Evolutionary conservation across 164 flowering plant genomes (phyloP).

Genomic region (Litsea cubeba): DNA sequence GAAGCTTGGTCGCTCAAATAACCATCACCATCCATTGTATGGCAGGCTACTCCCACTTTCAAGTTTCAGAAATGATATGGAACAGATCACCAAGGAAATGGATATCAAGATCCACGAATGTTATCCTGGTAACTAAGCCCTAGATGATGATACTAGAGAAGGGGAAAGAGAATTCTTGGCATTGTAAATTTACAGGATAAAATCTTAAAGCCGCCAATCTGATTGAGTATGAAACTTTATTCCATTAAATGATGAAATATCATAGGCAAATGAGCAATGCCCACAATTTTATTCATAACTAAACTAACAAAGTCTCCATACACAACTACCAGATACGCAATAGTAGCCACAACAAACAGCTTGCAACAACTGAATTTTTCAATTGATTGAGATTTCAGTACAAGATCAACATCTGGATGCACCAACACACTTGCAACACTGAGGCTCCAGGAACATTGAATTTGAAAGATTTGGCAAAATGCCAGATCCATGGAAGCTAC

Average conservation of each 20-base stretch:
- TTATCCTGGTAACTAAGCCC: neutral
- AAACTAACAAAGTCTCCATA: conserved; percentile 2
- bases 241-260: neutral
- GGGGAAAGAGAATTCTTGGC: neutral
- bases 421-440: conserved; percentile 13
- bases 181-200: neutral
- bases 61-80: neutral
- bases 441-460: neutral
- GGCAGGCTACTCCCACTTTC: neutral
- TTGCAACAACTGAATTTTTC: conserved; percentile 17
- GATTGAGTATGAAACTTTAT: neutral
- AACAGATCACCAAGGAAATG: neutral
- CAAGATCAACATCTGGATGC: conserved; percentile 22
- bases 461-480: neutral
- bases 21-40: too few species aligned
- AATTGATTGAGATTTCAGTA: conserved; percentile 24
- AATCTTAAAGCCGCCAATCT: neutral
- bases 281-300: conserved; percentile 11
- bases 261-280: neutral
- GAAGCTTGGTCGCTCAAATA: too few species aligned
- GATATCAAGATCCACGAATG: neutral
- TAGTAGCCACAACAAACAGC: conserved; percentile 10
- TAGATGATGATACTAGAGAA: neutral
- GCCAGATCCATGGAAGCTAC: conserved; percentile 15
- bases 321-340: conserved; percentile 9